These are phyloP conservation scores for Cercospora canescens DNA, from an alignment of 2,329 filamentous ascomycete species.

Conservation along the genomic window DNA sequence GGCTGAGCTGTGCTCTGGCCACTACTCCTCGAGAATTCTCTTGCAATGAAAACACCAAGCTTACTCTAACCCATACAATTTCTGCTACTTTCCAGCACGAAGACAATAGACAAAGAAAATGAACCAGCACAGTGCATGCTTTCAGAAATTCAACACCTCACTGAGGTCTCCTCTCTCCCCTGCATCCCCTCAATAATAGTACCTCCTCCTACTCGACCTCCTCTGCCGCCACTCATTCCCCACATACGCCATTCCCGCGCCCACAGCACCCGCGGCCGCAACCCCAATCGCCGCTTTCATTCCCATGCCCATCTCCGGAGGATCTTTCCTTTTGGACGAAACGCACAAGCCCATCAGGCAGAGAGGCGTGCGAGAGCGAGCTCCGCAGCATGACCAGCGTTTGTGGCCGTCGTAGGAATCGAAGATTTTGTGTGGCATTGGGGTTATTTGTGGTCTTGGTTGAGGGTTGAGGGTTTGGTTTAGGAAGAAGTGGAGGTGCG, in stretches of 20 bases:
- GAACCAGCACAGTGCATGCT: too few relatives aligned
- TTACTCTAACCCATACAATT: too few relatives aligned
- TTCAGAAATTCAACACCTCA: too few relatives aligned
- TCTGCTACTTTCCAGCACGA: too few relatives aligned
- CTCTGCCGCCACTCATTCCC: neutral
- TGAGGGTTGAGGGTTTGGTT: neutral
- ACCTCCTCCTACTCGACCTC: neutral
- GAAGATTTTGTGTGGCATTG: neutral
- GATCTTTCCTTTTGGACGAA: neutral
- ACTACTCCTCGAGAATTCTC: too few relatives aligned
- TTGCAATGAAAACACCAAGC: too few relatives aligned
- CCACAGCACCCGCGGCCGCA: neutral
- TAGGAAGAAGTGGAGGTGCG: neutral
- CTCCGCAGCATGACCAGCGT: conserved; percentile 2
- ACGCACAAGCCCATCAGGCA: conserved; percentile 2
- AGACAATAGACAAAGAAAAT: too few relatives aligned
- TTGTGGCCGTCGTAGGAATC: neutral
- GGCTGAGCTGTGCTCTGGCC: neutral
- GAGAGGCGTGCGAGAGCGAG: neutral
- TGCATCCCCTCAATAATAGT: neutral
- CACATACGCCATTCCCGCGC: neutral
- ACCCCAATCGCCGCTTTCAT: neutral
- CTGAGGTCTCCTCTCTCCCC: too few relatives aligned
- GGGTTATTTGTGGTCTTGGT: neutral
- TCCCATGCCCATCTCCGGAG: neutral